Percentiles rank a stretch among this genome's conserved stretches.
phyloP scores from a whole-genome alignment of 2,329 filamentous ascomycete genomes.

The Monosporascus sp. region DNA sequence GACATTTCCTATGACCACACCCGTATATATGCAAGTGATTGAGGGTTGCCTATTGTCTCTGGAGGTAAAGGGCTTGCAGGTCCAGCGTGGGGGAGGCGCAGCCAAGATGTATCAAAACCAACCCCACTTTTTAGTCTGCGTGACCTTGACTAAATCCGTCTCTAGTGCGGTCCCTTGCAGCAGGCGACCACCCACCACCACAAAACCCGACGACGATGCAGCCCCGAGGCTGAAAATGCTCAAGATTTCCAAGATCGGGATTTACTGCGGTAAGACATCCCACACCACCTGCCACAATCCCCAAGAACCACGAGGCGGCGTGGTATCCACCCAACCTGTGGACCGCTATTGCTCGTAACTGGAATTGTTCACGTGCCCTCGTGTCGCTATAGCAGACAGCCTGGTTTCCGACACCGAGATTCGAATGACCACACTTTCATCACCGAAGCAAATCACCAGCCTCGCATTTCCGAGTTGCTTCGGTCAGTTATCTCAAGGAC shows the following conservation, averaged over 20 bases:
- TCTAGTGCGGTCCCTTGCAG: background rate
- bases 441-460: slow-evolving; percentile 2
- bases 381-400: background rate
- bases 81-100: too few species aligned
- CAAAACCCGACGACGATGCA: background rate
- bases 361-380: background rate
- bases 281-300: background rate
- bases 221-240: background rate
- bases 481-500: background rate
- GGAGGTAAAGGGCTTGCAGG: too few species aligned
- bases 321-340: background rate
- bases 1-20: too few species aligned
- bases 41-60: too few species aligned
- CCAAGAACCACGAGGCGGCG: background rate
- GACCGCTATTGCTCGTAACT: background rate
- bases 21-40: too few species aligned
- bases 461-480: background rate
- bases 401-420: background rate
- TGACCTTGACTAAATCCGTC: too few species aligned
- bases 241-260: background rate
- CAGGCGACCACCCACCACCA: background rate
- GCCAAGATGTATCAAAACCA: too few species aligned
- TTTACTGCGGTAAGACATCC: background rate
- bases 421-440: background rate
- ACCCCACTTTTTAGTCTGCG: too few species aligned